Base-by-base conservation (phyloP, 75 land plant species). In the Selaginella tamariscina region DNA sequence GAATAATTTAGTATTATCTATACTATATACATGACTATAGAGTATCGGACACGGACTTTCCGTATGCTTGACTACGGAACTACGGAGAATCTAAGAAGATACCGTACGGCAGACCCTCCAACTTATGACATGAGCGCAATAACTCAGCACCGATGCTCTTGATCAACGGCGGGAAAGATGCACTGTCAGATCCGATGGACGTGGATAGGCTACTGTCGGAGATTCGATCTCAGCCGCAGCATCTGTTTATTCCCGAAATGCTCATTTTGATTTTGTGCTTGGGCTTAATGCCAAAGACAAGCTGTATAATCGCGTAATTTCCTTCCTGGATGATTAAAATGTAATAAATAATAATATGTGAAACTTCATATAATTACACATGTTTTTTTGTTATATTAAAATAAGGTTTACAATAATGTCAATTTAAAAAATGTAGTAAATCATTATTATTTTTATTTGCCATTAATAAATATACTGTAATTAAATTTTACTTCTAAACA, bases 161-260 rank as follows among this genome's bases (percentile, higher is more conserved):
- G 27, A 63, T 71, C 55, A 29, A 23, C 33, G 49, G 30, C 15
- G 78, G 78, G 32, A 55, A 63, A 21, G 78, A 76, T 60, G 74
- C 68, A 1, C 32, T 76, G 30, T 65, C 78, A 1, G 74, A 71
- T 71, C 65, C 74, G 29, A 56, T 28, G 22, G 78, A 76, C 56
- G 78, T 76, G 54, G n/a, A 65, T 1, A 26, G 64, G 2, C 68
- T 76, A 31, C 13, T 56, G 15, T 20, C 24, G 9, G 73, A 65
- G 31, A 0, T 76, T 29, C 11, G 32, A 2, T 23, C 56, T 24
- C 13, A 29, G 15, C 59, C 56, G 2, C 31, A 20, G 11, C 21
- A n/a, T 28, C 22, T 54, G n/a, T 1, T 31, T 24, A 30, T 27
- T 30, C 71, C 71, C 2, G 21, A 27, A 8, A 54, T 70, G 71